A percentile compares a stretch with the other conserved stretches of the same genome.
These are phyloP conservation scores for Trichophyton simii DNA, from an alignment of 2,329 filamentous ascomycete species.

Conservation along the genomic window DNA sequence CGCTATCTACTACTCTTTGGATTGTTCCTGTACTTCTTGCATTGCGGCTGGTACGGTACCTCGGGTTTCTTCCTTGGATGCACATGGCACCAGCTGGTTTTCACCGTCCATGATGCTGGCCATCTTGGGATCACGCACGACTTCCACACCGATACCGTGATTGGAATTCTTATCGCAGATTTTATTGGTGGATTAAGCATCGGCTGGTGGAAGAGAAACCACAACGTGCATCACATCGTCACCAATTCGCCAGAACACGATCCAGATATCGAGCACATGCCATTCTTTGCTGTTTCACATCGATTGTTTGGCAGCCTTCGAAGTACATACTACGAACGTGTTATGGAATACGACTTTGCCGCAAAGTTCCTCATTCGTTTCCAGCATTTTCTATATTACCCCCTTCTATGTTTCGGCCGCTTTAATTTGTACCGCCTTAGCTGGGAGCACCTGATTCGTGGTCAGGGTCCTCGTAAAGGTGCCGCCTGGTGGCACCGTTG, in stretches of 20 bases:
- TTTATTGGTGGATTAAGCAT: slow-evolving; percentile 79
- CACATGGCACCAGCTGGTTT: slow-evolving; percentile 91
- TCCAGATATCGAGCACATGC: slow-evolving; percentile 85
- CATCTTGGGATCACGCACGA: slow-evolving; percentile 96
- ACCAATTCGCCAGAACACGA: slow-evolving; percentile 94
- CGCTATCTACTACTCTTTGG: slow-evolving; percentile 60
- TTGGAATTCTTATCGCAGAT: slow-evolving; percentile 83
- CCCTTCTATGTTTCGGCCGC: slow-evolving; percentile 64
- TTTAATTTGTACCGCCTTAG: slow-evolving; percentile 80
- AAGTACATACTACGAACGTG: slow-evolving; percentile 70
- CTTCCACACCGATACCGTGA: slow-evolving; percentile 68
- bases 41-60: slow-evolving; percentile 51
- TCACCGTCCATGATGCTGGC: slow-evolving; percentile 85
- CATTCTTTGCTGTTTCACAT: slow-evolving; percentile 77
- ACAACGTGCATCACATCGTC: slow-evolving; percentile 94
- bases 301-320: slow-evolving; percentile 60
- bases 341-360: slow-evolving; percentile 66
- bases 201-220: slow-evolving; percentile 94
- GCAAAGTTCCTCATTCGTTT: slow-evolving; percentile 58
- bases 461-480: slow-evolving; percentile 57
- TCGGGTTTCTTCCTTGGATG: slow-evolving; percentile 65
- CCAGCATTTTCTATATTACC: slow-evolving; percentile 74
- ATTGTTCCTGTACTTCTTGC: slow-evolving; percentile 49
- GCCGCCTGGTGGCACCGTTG: slow-evolving; percentile 72
- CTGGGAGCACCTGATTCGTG: slow-evolving; percentile 61